Evolutionary conservation across 352 stramenopile genomes (phyloP), one percentile per base, ranked within the genome.

Genomic region (Pythium guiyangense): DNA sequence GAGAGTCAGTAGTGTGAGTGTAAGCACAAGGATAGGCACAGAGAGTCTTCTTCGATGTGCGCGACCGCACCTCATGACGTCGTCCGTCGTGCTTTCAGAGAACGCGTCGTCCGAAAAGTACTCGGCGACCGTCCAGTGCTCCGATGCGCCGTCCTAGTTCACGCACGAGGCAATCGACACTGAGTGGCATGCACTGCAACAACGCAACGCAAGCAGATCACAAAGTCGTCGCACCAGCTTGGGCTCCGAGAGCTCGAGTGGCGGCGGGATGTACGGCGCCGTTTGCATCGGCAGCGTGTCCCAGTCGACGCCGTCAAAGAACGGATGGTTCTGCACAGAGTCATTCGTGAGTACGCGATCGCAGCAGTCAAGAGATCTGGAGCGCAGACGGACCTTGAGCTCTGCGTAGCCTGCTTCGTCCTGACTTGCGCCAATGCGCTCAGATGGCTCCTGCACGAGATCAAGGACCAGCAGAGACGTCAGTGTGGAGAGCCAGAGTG

Each of bases 241-340:
- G 26, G 82, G 79, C 29, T 92, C 82, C 0, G 77, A 63, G 26
- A 92, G 67, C 15, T 80, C 70, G 29, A 89, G 63, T 4, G 63
- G 54, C 18, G 79, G 75, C 47, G 84, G 84, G 26, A 46, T 71
- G 53, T 84, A 92, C 18, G 84, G 86, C 2, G 84, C 67, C 37
- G 62, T 67, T 48, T 82, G 71, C 43, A 83, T 57, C 39, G 68
- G 53, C 34, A 92, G 69, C 9, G 69, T 65, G 22, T 81, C 73
- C 86, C 86, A 95, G 42, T 94, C 63, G 43, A 94, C 65, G 17
- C 79, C 84, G 48, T 84, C 67, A 61, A 95, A 95, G 57, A 94
- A 95, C 5, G 71, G 68, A 34, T 95, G 86, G 29, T 67, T 77
- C 81, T 94, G 42, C 39, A 20, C 2, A n/a, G n/a, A 6, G 8